phyloP scores from a whole-genome alignment of 2,329 filamentous ascomycete genomes.

The Dactylonectria macrodidyma region DNA sequence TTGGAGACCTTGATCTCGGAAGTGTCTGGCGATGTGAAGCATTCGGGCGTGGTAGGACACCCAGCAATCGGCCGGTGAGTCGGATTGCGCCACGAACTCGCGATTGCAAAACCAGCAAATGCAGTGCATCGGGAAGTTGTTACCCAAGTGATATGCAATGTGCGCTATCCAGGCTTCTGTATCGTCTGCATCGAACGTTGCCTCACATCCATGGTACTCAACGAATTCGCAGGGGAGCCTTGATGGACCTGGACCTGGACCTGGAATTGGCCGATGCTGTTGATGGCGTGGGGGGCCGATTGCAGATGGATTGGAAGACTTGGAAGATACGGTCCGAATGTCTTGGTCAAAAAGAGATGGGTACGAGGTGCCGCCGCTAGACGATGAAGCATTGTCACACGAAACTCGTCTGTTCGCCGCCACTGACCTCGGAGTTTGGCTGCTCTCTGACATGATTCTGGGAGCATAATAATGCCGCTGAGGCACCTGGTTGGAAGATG shows the following conservation, averaged over 20 bases:
- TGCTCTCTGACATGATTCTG: conserved; percentile 4
- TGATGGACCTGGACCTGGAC: conserved; percentile 15
- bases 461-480: not conserved
- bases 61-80: conserved; percentile 19
- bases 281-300: conserved; percentile 32
- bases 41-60: conserved; percentile 59
- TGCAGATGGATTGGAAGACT: conserved; percentile 43
- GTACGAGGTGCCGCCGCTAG: conserved; percentile 31
- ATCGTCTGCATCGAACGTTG: conserved; percentile 56
- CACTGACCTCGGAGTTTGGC: not conserved
- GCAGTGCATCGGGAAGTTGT: conserved; percentile 53
- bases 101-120: conserved; percentile 68
- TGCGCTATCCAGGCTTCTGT: conserved; percentile 63
- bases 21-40: conserved; percentile 65
- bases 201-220: conserved; percentile 53
- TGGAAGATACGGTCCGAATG: conserved; percentile 31
- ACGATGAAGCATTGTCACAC: conserved; percentile 29
- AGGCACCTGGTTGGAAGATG: not conserved
- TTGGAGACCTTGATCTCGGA: conserved; percentile 48
- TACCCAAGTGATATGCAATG: conserved; percentile 54
- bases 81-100: conserved; percentile 47
- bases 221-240: conserved; percentile 60
- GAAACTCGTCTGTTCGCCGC: not conserved
- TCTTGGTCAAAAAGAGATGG: conserved; percentile 33
- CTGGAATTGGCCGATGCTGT: conserved; percentile 24